These are phyloP conservation scores for Achaetomiella virescens DNA, from an alignment of 495 filamentous ascomycete species.

Conservation along the genomic window DNA sequence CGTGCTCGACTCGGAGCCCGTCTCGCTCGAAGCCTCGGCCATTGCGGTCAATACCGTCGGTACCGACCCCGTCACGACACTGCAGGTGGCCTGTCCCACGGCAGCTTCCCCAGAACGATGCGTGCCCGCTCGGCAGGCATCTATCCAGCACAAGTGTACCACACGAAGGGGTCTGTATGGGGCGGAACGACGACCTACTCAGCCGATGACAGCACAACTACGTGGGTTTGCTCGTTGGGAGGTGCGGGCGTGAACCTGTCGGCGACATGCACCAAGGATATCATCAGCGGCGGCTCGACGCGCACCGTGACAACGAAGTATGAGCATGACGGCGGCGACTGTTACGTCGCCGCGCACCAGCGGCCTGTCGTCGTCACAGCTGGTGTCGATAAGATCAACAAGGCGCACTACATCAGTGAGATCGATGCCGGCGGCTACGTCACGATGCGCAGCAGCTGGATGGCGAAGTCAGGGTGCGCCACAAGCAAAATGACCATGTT, in stretches of 20 bases:
- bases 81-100: slow-evolving; percentile 4
- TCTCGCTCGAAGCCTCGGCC: slow-evolving; percentile 1
- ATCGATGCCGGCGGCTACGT: not conserved
- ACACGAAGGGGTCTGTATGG: slow-evolving; percentile 2
- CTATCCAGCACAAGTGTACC: slow-evolving; percentile 7
- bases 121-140: slow-evolving; percentile 2
- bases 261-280: not conserved
- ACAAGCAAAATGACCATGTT: not conserved
- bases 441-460: not conserved
- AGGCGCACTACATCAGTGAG: not conserved
- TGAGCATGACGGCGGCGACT: not conserved
- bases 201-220: slow-evolving; percentile 7
- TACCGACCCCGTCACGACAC: not conserved
- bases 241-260: not conserved
- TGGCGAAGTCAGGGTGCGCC: not conserved
- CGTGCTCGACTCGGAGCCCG: slow-evolving; percentile 4
- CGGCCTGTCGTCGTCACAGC: slow-evolving; percentile 1
- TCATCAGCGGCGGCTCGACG: not conserved
- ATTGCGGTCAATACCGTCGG: not conserved
- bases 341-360: not conserved
- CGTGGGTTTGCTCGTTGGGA: slow-evolving; percentile 2
- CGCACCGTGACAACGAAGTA: not conserved
- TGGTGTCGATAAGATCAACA: not conserved
- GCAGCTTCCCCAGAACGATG: slow-evolving; percentile 1
- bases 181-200: slow-evolving; percentile 7